Evolutionary conservation across 73 alveolate genomes (phyloP), one percentile per base, ranked within the genome.

Genomic region (Paramecium caudatum): DNA sequence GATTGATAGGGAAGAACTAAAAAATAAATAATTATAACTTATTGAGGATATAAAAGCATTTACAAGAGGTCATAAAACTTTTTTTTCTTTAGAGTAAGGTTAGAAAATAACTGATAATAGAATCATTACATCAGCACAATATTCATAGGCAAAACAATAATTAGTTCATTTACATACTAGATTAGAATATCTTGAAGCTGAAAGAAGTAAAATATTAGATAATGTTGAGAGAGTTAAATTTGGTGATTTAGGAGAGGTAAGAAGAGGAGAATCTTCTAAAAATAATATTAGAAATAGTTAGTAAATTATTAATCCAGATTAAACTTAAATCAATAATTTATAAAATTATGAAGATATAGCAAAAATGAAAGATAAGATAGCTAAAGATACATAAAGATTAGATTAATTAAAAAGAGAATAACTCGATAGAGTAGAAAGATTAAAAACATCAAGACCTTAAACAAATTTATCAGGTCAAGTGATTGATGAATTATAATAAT

Each of bases 51-150:
- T 86, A 7, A 33, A 41, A 47, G 25, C 47, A 46, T 61, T 41
- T 37, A 41, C 84, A 12, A 61, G 93, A 86, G 93, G 93, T 50
- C 90, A 62, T 45, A 86, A 37, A 19, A 74, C 88, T 47, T 82
- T 82, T 34, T 47, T 9, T 82, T 15, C 45, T 23, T 17, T 43
- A 46, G 93, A 86, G 46, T 21, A 86, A 55, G 50, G 90, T 10
- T 41, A 36, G 10, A 74, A 34, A 41, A 5, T 74, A 36, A 41
- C 88, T 27, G 88, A 74, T 74, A 74, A 74, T 74, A 74, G 68
- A 45, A 45, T 74, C 19, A 45, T 74, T 34, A 30, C 88, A 41
- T 74, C 62, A 6, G 88, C 88, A 8, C 43, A 74, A 74, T 74
- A 74, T 74, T 74, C 88, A 74, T 63, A 74, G 27, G 69, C 62